Base-by-base conservation (phyloP, 139 green algal species). In the Micromonas commoda region DNA sequence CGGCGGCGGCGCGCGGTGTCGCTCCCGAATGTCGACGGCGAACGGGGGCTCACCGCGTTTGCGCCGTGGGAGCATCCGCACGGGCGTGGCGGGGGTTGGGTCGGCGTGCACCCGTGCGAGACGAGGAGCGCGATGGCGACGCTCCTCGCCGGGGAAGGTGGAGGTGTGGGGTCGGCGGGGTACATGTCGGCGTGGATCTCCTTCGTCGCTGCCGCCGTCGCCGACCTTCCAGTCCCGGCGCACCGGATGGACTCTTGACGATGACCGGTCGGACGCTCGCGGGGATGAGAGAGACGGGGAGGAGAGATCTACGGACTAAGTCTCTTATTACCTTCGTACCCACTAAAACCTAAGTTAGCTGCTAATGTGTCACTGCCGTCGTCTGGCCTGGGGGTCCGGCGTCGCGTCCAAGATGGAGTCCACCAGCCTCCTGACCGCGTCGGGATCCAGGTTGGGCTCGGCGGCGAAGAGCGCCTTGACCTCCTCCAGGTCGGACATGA, bases 51-150 rank as follows among this genome's bases (percentile, higher is more conserved):
- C 45, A 16, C 45, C 45, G 45, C 45, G 45, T 57, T 71, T 4
- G 33, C 64, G 64, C 64, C 64, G 64, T 71, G 33, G 4, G n/a
- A 37, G n/a, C 32, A 71, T 71, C 64, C 64, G 28, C 64, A 71
- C 64, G 64, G 33, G 3, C n/a, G n/a, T 35, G 28, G 23, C 13
- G 68, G 68, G 24, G 34, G 23, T 16, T 75, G 68, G 68, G 68
- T 39, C 34, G 52, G 68, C 37, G 68, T 75, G 3, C 68, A 75
- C 23, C 68, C 68, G 37, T 75, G 68, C 68, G 35, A 38, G 23
- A 75, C 68, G 68, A 21, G 37, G n/a, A 26, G 20, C 1, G 34
- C 37, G 21, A 39, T 75, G 38, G 21, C 24, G 28, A 23, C 61
- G 37, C 33, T 75, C 23, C 64, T 71, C 4, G 19, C 52, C 19